Evolutionary conservation across 306 rosid species (phyloP), one percentile per base, ranked within the genome.

Genomic region (Prunus davidiana): DNA sequence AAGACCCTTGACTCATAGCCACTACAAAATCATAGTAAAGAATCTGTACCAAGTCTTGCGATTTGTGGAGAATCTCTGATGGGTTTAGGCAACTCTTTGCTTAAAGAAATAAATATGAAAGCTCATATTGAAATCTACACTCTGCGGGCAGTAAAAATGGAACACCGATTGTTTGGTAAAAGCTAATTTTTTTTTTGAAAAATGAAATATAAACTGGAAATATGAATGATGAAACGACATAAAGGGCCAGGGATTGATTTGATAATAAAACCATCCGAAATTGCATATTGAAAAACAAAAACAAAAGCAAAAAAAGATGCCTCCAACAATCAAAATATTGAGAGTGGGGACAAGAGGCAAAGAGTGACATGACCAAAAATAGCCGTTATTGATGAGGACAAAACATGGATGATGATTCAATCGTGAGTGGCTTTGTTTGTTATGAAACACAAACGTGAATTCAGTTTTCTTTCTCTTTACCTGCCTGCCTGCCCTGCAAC

Each of bases 331-430:
- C 25, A 3, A 22, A 72, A 72, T 8, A 38, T 10, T 34, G 84
- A 83, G 86, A 78, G 82, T 76, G 69, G 80, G 63, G 77, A 56
- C 64, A 69, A 71, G 62, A 75, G 32, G 83, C 25, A 18, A 46
- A 52, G 58, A 62, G 19, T 61, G 77, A 73, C 43, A 27, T 41
- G 56, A 73, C 55, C 74, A 60, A 64, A 73, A 45, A 79, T 34
- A 63, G 80, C 69, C 77, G 74, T 67, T 72, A 85, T 77, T 82
- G 88, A 64, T 81, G 84, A 89, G 71, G 91, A 93, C 96, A 89
- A 87, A 83, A 80, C 85, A 91, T 68, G 81, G 73, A 74, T 66
- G 86, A 82, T 82, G 81, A 83, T 86, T 82, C 51, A 67, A 82
- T 76, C 76, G 27, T 73, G 85, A 76, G 73, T 73, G 91, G 83